Base-by-base conservation (phyloP, 1,284 basidiomycete species). In the Ustilago esculenta region DNA sequence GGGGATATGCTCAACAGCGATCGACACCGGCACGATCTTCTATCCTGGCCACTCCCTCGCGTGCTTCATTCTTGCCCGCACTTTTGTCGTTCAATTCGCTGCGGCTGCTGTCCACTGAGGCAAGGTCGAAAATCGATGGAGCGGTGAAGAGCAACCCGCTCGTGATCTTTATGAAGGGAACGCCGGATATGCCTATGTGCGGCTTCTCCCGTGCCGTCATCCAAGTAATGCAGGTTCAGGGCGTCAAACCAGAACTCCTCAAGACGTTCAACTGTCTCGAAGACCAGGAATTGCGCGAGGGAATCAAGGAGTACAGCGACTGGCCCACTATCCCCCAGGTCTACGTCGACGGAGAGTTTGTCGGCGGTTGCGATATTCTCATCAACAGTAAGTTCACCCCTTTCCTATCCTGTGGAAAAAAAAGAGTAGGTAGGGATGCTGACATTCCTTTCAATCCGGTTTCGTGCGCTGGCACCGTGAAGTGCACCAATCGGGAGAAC, bases 241-340 rank as follows among this genome's bases (percentile, higher is more conserved):
- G 89, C 32, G 92, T 98, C 87, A 90, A 77, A 36, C 67, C 70
- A 5, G 71, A 75, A 10, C 46, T 59, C 17, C 34, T 81, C 6
- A 72, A 67, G 32, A 90, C 92, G 6, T 97, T 90, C 83, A 91
- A 98, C 82, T 92, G 94, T 42, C 85, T 98, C 53, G 91, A 88
- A 79, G 94, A 98, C 82, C 83, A 86, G 36, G 92, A 98, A 77
- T 84, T 95, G 46, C 84, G 92, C 61, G 87, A 84, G 77, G 88
- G 88, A 4, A 95, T 98, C 82, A 98, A 98, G 84, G 94, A 97
- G 83, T 98, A 92, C 83, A 95, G 92, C 41, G 92, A 78, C 33
- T 98, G 95, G 95, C 95, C 95, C 15, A 98, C 95, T 17, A 90
- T 98, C 71, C 96, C 96, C 11, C 95, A 98, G 83, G 84, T 98